Evolutionary conservation across 352 stramenopile genomes (phyloP), one percentile per base, ranked within the genome.

Genomic region (Pythium myriotylum): DNA sequence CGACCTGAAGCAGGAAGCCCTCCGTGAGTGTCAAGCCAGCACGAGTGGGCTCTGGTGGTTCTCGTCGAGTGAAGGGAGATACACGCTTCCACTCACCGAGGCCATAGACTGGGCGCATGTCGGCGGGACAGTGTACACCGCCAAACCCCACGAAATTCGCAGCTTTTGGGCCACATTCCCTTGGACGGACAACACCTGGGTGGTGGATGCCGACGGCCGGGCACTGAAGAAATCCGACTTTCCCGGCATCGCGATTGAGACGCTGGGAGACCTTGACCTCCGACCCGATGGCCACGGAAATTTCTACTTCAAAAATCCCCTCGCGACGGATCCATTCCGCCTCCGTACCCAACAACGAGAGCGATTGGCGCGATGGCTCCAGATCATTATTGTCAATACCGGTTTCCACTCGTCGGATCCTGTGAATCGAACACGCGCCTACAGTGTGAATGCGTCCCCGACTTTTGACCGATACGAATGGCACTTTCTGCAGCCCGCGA

Each of bases 401-500:
- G 52, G 37, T 0, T 46, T 51, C n/a, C 37, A 50, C 8, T 2
- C 0, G 1, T 5, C 14, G 2, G 39, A 59, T 19, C 42, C 54
- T 10, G 14, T 42, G n/a, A 55, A 29, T 16, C n/a, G 9, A 3
- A 29, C 3, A 1, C 26, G 48, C 2, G 48, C 32, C 17, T 45
- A 55, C 48, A 55, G 48, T n/a, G 14, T 55, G 1, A 55, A 42
- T 29, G 32, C 16, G 4, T n/a, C 24, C 17, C 16, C 29, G 4
- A 42, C 17, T 43, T 55, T 55, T 19, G 19, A 42, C n/a, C 29
- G 29, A 0, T 55, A 45, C 33, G 48, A 42, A 32, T 55, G 48
- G 48, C 27, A 32, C 3, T 16, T 43, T 5, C 27, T 10, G 3
- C 4, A 17, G n/a, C n/a, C n/a, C n/a, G 29, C 4, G n/a, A 6